These are phyloP conservation scores for Boletus rubropictus DNA, from an alignment of 768 basidiomycete species.

Conservation along the genomic window DNA sequence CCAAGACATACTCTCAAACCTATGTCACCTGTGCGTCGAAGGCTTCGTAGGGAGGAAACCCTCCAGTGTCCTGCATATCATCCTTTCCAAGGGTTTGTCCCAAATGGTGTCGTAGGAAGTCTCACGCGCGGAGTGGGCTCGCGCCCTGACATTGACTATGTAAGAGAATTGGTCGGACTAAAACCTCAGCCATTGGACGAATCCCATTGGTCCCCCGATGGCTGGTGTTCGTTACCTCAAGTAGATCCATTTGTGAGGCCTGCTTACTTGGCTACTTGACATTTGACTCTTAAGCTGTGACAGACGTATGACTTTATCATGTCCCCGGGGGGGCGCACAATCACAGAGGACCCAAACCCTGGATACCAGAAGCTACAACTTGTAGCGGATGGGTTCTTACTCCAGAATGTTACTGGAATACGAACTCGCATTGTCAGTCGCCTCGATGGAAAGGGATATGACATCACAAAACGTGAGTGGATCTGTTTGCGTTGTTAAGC, in stretches of 20 bases:
- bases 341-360: slow-evolving; percentile 67
- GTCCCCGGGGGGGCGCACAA: slow-evolving; percentile 46
- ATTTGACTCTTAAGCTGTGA: not conserved
- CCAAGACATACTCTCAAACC: slow-evolving; percentile 49
- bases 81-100: slow-evolving; percentile 34
- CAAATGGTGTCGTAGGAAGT: slow-evolving; percentile 35
- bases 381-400: slow-evolving; percentile 62
- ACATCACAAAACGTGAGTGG: slow-evolving; percentile 71
- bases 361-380: slow-evolving; percentile 56
- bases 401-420: slow-evolving; percentile 75
- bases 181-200: slow-evolving; percentile 45
- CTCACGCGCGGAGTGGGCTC: slow-evolving; percentile 65
- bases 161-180: slow-evolving; percentile 60
- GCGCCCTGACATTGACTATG: slow-evolving; percentile 76
- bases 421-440: slow-evolving; percentile 73
- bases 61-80: slow-evolving; percentile 73
- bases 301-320: slow-evolving; percentile 83
- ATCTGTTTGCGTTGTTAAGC: not conserved
- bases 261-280: not conserved
- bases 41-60: slow-evolving; percentile 55
- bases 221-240: slow-evolving; percentile 71
- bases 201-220: slow-evolving; percentile 57
- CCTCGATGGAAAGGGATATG: slow-evolving; percentile 80
- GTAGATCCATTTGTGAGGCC: slow-evolving; percentile 61
- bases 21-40: slow-evolving; percentile 52